A percentile compares a stretch with the other conserved stretches of the same genome.
Conservation (phyloP, 768 basidiomycete genomes). For the Exidia glandulosa region DNA sequence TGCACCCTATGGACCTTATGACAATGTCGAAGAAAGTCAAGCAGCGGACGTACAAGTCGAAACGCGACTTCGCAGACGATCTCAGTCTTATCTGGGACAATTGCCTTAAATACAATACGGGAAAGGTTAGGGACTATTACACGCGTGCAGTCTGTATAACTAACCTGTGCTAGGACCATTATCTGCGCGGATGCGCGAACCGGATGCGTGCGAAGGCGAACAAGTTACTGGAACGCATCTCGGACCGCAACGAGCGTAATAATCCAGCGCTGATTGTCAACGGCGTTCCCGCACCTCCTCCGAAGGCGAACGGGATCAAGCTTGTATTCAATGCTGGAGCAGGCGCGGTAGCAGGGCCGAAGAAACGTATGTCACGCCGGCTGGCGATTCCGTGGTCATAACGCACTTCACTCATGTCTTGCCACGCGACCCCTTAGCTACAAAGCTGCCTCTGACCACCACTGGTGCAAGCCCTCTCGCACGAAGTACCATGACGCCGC, state of each 20-base stretch:
- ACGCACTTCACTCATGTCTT: no score
- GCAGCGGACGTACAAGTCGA: constrained; percentile 82
- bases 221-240: constrained; percentile 75
- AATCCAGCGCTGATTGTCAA: constrained; percentile 34
- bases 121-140: constrained; percentile 50
- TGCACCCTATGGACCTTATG: constrained; percentile 90
- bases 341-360: not conserved
- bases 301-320: constrained; percentile 29
- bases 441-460: not conserved
- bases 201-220: constrained; percentile 80
- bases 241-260: constrained; percentile 73
- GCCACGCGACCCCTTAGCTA: not conserved
- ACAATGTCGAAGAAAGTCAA: constrained; percentile 93
- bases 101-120: constrained; percentile 84
- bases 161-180: constrained; percentile 55
- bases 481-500: constrained; percentile 13
- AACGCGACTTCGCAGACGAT: constrained; percentile 88
- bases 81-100: constrained; percentile 96
- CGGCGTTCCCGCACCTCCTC: constrained; percentile 5
- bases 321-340: constrained; percentile 23
- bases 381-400: not conserved
- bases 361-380: not conserved
- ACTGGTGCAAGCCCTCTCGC: constrained; percentile 1
- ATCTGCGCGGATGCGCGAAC: constrained; percentile 69
- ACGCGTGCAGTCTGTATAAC: not conserved